Conservation (phyloP, 2,329 filamentous ascomycete genomes). For the Stemphylium vesicarium region DNA sequence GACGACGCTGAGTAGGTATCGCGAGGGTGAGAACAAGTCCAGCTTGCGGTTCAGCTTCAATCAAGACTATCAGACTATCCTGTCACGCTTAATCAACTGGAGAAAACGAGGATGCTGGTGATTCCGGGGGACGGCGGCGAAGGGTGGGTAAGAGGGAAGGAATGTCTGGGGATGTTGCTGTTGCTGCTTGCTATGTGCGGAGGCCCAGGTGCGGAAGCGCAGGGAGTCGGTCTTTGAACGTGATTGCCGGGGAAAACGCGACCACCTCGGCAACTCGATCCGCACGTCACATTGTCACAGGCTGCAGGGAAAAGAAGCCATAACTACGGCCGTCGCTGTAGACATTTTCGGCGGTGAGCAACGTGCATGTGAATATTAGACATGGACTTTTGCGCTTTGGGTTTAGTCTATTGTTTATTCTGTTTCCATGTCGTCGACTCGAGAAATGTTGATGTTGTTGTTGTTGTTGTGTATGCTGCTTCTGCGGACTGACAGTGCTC, state of each 20-base stretch:
- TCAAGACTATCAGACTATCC: neutral
- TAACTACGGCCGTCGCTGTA: neutral
- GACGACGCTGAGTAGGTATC: slow-evolving; percentile 25
- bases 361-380: slow-evolving; percentile 6
- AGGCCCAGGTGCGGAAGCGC: slow-evolving; percentile 15
- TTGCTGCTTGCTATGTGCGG: neutral
- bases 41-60: slow-evolving; percentile 15
- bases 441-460: no score
- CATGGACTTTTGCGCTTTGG: no score
- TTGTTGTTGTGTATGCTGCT: no score
- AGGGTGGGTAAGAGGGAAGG: neutral
- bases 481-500: no score
- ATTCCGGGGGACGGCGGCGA: neutral
- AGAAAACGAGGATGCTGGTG: neutral
- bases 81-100: no score
- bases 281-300: slow-evolving; percentile 10
- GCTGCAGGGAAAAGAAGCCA: neutral
- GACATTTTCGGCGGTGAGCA: no score
- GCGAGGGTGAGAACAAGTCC: slow-evolving; percentile 31
- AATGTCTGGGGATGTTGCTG: neutral
- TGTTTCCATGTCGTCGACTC: no score
- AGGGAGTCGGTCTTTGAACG: slow-evolving; percentile 18
- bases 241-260: slow-evolving; percentile 14
- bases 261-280: slow-evolving; percentile 18
- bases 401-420: no score